These are phyloP conservation scores for Fusarium caatingaense DNA, from an alignment of 2,329 filamentous ascomycete genomes.

Conservation along the genomic window DNA sequence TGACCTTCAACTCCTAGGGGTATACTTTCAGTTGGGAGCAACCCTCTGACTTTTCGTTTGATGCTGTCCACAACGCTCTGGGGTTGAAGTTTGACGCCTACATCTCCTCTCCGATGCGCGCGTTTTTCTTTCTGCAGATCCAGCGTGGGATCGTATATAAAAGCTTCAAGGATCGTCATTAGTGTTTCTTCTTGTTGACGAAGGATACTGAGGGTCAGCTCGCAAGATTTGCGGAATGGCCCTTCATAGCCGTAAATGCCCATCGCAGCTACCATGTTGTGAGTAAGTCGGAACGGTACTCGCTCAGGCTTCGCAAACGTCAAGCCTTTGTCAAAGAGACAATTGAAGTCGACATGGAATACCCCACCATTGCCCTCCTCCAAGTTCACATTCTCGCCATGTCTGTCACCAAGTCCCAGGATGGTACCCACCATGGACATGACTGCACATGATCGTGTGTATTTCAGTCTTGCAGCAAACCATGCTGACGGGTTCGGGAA, in stretches of 20 bases:
- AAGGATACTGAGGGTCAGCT: slow-evolving; percentile 85
- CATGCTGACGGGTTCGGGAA: slow-evolving; percentile 93
- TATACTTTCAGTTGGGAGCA: slow-evolving; percentile 88
- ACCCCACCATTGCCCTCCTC: slow-evolving; percentile 94
- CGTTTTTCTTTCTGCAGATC: slow-evolving; percentile 82
- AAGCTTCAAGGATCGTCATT: slow-evolving; percentile 97
- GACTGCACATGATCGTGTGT: slow-evolving; percentile 93
- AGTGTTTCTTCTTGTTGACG: slow-evolving; percentile 94
- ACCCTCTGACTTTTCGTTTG: slow-evolving; percentile 83
- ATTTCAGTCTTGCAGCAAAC: slow-evolving; percentile 89
- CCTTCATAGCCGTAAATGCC: slow-evolving; percentile 94
- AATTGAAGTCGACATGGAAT: slow-evolving; percentile 99
- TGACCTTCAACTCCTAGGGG: slow-evolving; percentile 95
- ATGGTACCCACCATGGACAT: slow-evolving; percentile 99
- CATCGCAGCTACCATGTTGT: slow-evolving; percentile 99
- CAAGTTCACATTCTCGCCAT: slow-evolving; percentile 96
- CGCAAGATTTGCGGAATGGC: slow-evolving; percentile 89
- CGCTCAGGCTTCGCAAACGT: slow-evolving; percentile 95
- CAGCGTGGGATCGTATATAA: slow-evolving; percentile 95
- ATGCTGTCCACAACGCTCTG: slow-evolving; percentile 90
- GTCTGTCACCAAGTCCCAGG: slow-evolving; percentile 90
- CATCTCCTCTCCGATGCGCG: slow-evolving; percentile 51
- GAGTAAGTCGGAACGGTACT: slow-evolving; percentile 95
- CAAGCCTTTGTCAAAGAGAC: slow-evolving; percentile 96
- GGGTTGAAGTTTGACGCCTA: slow-evolving; percentile 64